These are phyloP conservation scores for Stagonosporopsis vannaccii DNA, from an alignment of 2,329 filamentous ascomycete species.

Conservation along the genomic window DNA sequence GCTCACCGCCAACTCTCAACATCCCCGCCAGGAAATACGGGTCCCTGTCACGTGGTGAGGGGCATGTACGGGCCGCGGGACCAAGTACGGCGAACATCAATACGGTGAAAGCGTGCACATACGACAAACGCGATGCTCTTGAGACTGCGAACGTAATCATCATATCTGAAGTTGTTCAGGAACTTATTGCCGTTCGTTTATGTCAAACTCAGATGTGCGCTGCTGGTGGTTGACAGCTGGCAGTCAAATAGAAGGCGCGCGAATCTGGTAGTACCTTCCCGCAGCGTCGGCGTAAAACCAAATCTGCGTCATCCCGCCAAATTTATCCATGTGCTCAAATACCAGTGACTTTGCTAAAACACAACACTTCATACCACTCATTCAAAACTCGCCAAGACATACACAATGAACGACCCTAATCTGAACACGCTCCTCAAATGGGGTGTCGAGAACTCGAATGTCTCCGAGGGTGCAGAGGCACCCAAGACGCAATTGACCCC, in stretches of 20 bases:
- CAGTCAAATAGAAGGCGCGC: slow-evolving; percentile 29
- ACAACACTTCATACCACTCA: slow-evolving; percentile 8
- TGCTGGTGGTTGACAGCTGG: slow-evolving; percentile 19
- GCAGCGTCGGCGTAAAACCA: slow-evolving; percentile 20
- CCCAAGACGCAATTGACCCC: slow-evolving; percentile 64
- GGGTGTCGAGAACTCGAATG: slow-evolving; percentile 70
- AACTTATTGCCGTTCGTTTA: not conserved
- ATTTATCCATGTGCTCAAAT: slow-evolving; percentile 27
- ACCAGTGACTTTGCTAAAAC: slow-evolving; percentile 8
- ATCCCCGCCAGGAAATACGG: slow-evolving; percentile 22
- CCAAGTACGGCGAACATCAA: slow-evolving; percentile 13
- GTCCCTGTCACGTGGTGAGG: slow-evolving; percentile 43
- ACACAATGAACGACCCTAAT: slow-evolving; percentile 63
- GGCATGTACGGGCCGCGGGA: slow-evolving; percentile 27
- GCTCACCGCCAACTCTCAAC: slow-evolving; percentile 47
- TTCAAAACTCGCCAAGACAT: not conserved
- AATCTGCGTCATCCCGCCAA: slow-evolving; percentile 37
- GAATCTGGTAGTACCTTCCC: slow-evolving; percentile 33
- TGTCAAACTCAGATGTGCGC: not conserved
- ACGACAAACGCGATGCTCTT: not conserved
- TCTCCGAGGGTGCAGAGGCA: slow-evolving; percentile 42
- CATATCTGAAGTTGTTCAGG: not conserved
- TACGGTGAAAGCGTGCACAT: not conserved
- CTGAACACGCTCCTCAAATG: slow-evolving; percentile 83
- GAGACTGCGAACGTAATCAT: not conserved